Evolutionary conservation across 345 rosid genomes (phyloP).

Genomic region (Linum usitatissimum): DNA sequence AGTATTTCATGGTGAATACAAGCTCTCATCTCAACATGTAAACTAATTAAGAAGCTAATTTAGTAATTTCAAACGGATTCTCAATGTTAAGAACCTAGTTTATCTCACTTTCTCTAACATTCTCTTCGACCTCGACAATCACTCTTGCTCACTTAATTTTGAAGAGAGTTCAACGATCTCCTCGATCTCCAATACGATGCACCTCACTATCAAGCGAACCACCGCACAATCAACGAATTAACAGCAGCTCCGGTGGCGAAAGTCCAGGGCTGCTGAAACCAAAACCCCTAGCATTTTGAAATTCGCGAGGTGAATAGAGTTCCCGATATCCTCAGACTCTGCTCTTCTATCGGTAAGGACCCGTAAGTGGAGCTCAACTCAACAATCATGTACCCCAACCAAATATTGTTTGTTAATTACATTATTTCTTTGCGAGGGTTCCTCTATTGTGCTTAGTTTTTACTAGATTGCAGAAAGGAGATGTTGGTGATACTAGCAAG

Average conservation of each 20-base stretch:
- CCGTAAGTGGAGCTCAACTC: slow-evolving; percentile 21
- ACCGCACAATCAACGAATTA: too few relatives aligned
- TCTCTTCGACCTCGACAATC: not conserved
- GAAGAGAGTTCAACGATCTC: not conserved
- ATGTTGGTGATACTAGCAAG: slow-evolving; percentile 16
- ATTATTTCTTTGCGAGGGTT: not conserved
- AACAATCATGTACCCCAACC: not conserved
- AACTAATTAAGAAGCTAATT: not conserved
- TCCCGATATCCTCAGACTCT: slow-evolving; percentile 54
- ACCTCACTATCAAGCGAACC: not conserved
- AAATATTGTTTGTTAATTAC: not conserved
- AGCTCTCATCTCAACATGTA: slow-evolving; percentile 70
- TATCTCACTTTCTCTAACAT: too few relatives aligned
- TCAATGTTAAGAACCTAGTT: too few relatives aligned
- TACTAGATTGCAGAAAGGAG: slow-evolving; percentile 7
- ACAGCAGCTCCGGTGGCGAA: not conserved
- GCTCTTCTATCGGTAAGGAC: slow-evolving; percentile 35
- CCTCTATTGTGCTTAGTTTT: not conserved
- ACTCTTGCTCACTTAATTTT: not conserved
- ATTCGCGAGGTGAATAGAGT: slow-evolving; percentile 62
- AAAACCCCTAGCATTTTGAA: slow-evolving; percentile 40
- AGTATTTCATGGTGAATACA: slow-evolving; percentile 66
- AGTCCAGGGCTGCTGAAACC: not conserved
- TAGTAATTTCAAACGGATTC: too few relatives aligned
- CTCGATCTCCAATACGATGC: not conserved